Conservation (phyloP, 2,329 filamentous ascomycete species). For the Ambrosiella cleistominuta region DNA sequence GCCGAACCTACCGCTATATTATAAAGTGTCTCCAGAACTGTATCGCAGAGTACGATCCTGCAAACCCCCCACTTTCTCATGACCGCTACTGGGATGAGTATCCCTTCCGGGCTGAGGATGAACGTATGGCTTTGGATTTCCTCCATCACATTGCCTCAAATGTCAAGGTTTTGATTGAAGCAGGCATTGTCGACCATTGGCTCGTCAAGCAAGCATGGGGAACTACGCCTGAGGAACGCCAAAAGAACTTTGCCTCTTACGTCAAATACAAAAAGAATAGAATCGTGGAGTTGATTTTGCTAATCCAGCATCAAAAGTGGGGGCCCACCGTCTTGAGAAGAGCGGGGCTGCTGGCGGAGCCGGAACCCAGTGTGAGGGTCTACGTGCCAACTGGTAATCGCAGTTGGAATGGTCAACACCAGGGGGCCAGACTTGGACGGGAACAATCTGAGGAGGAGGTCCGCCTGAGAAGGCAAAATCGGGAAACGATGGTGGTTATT, state of each 20-base stretch:
- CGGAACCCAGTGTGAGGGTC: not conserved
- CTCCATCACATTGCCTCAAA: slow-evolving; percentile 36
- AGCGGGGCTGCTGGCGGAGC: slow-evolving; percentile 25
- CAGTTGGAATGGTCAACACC: slow-evolving; percentile 15
- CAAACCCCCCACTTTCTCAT: slow-evolving; percentile 31
- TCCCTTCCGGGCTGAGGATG: slow-evolving; percentile 41
- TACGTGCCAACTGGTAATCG: slow-evolving; percentile 6
- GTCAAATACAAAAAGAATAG: slow-evolving; percentile 28
- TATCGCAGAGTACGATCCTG: slow-evolving; percentile 25
- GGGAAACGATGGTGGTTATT: slow-evolving; percentile 82
- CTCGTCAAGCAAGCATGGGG: slow-evolving; percentile 58
- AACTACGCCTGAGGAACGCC: slow-evolving; percentile 31
- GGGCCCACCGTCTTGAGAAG: slow-evolving; percentile 35
- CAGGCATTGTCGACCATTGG: slow-evolving; percentile 55
- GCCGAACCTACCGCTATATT: slow-evolving; percentile 27
- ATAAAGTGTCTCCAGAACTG: slow-evolving; percentile 43
- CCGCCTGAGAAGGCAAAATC: slow-evolving; percentile 53
- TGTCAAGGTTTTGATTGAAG: slow-evolving; percentile 40
- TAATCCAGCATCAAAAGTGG: slow-evolving; percentile 29
- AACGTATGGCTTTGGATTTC: slow-evolving; percentile 42
- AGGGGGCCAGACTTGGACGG: slow-evolving; percentile 17
- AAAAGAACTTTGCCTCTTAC: slow-evolving; percentile 36
- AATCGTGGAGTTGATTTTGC: slow-evolving; percentile 29
- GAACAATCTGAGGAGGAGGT: slow-evolving; percentile 50
- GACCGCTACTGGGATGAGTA: slow-evolving; percentile 46